Base-by-base conservation (phyloP, 352 stramenopile genomes). In the Phytopythium montanum region DNA sequence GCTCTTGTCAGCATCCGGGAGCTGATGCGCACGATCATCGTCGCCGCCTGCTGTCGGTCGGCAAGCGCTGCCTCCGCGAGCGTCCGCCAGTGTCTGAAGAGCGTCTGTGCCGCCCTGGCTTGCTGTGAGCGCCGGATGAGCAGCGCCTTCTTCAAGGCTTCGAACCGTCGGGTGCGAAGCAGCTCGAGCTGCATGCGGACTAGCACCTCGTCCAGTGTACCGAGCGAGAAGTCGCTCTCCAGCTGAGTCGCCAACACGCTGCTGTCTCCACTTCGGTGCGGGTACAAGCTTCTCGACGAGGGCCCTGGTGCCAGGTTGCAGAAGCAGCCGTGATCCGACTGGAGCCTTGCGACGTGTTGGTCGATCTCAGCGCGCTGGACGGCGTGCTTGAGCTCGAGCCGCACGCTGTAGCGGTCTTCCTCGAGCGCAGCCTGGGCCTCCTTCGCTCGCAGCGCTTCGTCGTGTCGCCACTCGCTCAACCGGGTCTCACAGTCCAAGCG, bases 101-200 rank as follows among this genome's bases (percentile, higher is more conserved):
- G 59, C 3, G 59, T 59, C n/a, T 77, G 70, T 1, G 64, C 33
- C 13, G 60, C 60, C 55, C 72, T 69, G 5, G 76, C 68, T 9
- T 73, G 53, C 23, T 75, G 71, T 0, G 66, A 59, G 29, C 79
- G 72, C 7, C 81, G 81, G 46, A 91, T 87, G 45, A 85, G 64
- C 49, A 85, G 49, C 5, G 76, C 38, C 57, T 79, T 88, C 63
- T 87, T 87, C 18, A 91, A 65, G 1, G 77, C 76, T 49, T 83
- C 79, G 50, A 88, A 85, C 2, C 81, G 79, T n/a, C 79, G 68
- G 39, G 69, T 81, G 12, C 81, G 76, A 42, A 91, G 51, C 16
- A 84, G 70, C 21, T 91, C 76, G 25, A 89, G 54, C 44, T 88
- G 75, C 64, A 91, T 70, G 0, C 81, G 70, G 44, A 88, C 81